Conservation (phyloP, 345 rosid species). For the Mangifera indica region DNA sequence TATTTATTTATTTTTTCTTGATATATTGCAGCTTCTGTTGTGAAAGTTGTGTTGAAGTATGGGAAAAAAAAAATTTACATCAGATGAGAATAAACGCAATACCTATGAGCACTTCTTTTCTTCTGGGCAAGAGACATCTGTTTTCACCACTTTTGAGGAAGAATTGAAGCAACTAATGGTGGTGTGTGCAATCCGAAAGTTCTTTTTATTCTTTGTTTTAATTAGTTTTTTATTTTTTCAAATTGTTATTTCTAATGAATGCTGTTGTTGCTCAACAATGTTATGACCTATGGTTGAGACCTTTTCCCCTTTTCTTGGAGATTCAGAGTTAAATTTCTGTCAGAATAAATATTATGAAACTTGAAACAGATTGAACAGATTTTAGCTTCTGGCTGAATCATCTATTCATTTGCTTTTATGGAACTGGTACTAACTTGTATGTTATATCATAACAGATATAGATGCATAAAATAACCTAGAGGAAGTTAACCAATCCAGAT, state of each 20-base stretch:
- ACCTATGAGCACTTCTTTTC: conserved; percentile 49
- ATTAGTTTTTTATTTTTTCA: not conserved
- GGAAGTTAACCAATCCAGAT: not conserved
- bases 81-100: conserved; percentile 80
- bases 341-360: not conserved
- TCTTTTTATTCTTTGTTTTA: too few relatives aligned
- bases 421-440: too few relatives aligned
- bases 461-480: not conserved
- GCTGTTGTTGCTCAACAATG: not conserved
- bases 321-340: not conserved
- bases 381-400: not conserved
- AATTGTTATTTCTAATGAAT: not conserved
- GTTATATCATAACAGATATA: not conserved
- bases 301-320: not conserved
- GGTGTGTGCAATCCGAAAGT: conserved; percentile 46
- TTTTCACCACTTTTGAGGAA: conserved; percentile 50
- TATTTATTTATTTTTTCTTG: conserved; percentile 3
- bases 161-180: conserved; percentile 68
- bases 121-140: conserved; percentile 41
- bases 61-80: conserved; percentile 71
- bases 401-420: too few relatives aligned
- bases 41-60: conserved; percentile 75
- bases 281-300: not conserved
- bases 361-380: not conserved
- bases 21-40: conserved; percentile 74